phyloP scores from a whole-genome alignment of 73 alveolate species.

The Tetrahymena malaccensis region DNA sequence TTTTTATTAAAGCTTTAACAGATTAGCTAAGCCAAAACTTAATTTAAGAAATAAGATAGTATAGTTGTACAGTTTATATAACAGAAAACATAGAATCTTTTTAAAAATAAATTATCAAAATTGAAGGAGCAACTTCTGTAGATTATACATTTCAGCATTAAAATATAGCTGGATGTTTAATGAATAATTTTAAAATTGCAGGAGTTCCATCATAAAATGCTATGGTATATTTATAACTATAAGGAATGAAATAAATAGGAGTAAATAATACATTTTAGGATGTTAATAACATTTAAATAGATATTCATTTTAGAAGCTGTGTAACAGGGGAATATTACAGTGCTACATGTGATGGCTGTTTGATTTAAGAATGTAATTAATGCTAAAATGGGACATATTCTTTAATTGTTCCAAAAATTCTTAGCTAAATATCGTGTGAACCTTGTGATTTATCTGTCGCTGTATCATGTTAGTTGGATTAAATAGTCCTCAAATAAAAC shows the following conservation, averaged over 20 bases:
- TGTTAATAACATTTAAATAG: neutral
- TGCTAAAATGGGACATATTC: neutral
- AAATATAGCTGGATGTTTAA: neutral
- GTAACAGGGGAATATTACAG: neutral
- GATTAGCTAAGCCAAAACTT: neutral
- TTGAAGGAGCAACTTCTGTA: neutral
- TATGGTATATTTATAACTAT: neutral
- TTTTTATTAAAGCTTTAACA: neutral
- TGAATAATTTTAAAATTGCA: neutral
- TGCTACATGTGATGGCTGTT: neutral
- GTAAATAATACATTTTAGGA: neutral
- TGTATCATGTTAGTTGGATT: neutral
- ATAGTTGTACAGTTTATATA: neutral
- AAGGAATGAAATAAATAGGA: neutral
- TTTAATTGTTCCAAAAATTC: neutral
- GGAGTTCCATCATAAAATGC: neutral
- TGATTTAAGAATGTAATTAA: neutral
- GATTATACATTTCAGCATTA: neutral
- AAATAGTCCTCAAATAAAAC: neutral
- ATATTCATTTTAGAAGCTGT: neutral
- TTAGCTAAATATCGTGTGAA: neutral
- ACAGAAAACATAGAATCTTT: neutral
- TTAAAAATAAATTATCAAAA: neutral
- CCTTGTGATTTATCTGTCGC: neutral
- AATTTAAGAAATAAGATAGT: neutral